phyloP scores from a whole-genome alignment of 306 rosid genomes.

The Ormosia semicastrata region DNA sequence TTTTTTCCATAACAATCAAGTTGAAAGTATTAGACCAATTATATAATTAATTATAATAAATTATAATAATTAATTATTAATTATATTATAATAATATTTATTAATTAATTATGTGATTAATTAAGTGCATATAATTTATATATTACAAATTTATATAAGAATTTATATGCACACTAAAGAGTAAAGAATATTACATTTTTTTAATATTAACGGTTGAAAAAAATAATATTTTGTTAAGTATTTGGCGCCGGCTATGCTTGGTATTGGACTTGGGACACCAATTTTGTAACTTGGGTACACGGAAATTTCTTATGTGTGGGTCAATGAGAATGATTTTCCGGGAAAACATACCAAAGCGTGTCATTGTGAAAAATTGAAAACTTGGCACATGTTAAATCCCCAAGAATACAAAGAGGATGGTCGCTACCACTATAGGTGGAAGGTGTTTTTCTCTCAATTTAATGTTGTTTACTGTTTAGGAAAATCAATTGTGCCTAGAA shows the following conservation, averaged over 20 bases:
- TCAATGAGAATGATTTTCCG: constrained; percentile 28
- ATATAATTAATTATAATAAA: too few relatives aligned
- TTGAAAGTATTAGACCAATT: too few relatives aligned
- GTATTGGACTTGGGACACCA: constrained; percentile 11
- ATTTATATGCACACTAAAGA: not conserved
- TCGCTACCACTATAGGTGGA: constrained; percentile 6
- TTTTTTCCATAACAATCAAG: too few relatives aligned
- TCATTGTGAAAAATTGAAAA: constrained; percentile 30
- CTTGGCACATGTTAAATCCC: constrained; percentile 18
- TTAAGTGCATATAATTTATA: too few relatives aligned
- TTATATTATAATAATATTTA: too few relatives aligned
- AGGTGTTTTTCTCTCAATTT: not conserved
- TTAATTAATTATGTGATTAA: too few relatives aligned
- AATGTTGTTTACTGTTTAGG: not conserved
- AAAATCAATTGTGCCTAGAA: not conserved
- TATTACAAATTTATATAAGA: too few relatives aligned
- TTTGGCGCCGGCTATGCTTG: constrained; percentile 47
- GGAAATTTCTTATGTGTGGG: constrained; percentile 19
- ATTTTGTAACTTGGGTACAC: not conserved
- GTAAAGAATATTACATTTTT: constrained; percentile 20
- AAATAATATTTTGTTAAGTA: not conserved
- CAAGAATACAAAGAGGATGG: constrained; percentile 6
- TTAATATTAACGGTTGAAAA: constrained; percentile 57
- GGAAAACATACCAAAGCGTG: constrained; percentile 19
- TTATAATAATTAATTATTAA: too few relatives aligned